These are phyloP conservation scores for Suillus cothurnatus DNA, from an alignment of 768 basidiomycete species.

Conservation along the genomic window DNA sequence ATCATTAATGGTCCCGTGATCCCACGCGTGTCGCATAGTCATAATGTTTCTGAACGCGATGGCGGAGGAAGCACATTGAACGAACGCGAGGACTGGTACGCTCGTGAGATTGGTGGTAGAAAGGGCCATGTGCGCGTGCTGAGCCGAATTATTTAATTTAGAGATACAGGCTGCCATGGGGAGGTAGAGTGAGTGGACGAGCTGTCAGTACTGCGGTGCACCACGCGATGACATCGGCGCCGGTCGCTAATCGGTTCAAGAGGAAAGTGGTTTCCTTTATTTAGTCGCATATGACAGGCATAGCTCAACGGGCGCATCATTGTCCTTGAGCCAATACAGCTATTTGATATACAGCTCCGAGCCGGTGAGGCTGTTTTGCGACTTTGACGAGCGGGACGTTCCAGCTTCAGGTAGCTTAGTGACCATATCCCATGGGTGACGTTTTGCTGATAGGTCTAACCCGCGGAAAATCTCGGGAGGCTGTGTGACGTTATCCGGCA, in stretches of 20 bases:
- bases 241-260: constrained; percentile 24
- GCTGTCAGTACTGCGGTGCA: constrained; percentile 46
- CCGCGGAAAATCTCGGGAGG: background rate
- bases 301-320: constrained; percentile 46
- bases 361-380: constrained; percentile 44
- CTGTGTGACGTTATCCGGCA: constrained; percentile 32
- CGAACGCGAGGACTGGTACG: constrained; percentile 41
- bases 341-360: constrained; percentile 58
- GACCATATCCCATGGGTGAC: too few species aligned
- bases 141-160: constrained; percentile 35
- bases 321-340: constrained; percentile 51
- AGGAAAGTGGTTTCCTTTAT: constrained; percentile 28
- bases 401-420: too few species aligned
- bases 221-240: constrained; percentile 24
- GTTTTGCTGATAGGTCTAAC: too few species aligned
- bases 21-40: constrained; percentile 40
- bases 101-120: constrained; percentile 50
- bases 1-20: constrained; percentile 55
- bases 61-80: constrained; percentile 56
- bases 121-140: constrained; percentile 52
- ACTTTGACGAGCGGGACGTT: constrained; percentile 45
- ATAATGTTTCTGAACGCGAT: constrained; percentile 55
- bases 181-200: constrained; percentile 41
- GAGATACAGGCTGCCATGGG: constrained; percentile 42
- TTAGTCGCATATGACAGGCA: constrained; percentile 58